phyloP scores from a whole-genome alignment of 441 rosid species.

The Theobroma grandiflorum region DNA sequence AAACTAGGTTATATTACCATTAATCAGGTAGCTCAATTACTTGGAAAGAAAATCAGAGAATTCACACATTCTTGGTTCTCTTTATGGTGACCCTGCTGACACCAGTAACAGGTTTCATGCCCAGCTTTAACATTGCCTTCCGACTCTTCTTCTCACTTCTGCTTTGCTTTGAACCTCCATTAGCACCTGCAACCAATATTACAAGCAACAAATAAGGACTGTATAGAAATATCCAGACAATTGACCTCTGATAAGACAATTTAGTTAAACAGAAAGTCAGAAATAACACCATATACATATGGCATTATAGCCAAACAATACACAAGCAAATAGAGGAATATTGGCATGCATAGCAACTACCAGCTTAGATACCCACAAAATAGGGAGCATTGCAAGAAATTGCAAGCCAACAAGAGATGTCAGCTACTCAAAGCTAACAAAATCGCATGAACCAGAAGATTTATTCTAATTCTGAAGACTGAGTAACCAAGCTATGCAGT shows the following conservation, averaged over 20 bases:
- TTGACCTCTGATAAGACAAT: background rate
- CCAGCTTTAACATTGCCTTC: slow-evolving; percentile 67
- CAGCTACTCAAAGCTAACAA: background rate
- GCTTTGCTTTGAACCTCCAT: slow-evolving; percentile 64
- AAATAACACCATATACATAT: background rate
- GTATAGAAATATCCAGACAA: background rate
- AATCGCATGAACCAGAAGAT: background rate
- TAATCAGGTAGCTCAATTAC: slow-evolving; percentile 7
- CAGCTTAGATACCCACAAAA: background rate
- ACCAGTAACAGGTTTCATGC: slow-evolving; percentile 57
- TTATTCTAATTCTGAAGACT: background rate
- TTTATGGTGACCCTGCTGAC: slow-evolving; percentile 63
- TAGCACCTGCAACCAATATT: slow-evolving; percentile 43
- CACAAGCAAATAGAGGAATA: background rate
- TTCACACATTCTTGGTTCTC: slow-evolving; percentile 56
- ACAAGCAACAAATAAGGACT: background rate
- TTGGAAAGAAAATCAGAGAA: background rate
- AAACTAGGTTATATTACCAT: background rate
- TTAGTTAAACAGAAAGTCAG: background rate
- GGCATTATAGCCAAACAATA: background rate
- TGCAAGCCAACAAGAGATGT: background rate
- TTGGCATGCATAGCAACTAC: background rate
- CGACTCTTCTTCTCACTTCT: slow-evolving; percentile 70
- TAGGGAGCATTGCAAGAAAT: background rate
- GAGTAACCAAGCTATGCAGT: background rate